Conservation (phyloP, 352 stramenopile species). For the Phytopythium helicoides region DNA sequence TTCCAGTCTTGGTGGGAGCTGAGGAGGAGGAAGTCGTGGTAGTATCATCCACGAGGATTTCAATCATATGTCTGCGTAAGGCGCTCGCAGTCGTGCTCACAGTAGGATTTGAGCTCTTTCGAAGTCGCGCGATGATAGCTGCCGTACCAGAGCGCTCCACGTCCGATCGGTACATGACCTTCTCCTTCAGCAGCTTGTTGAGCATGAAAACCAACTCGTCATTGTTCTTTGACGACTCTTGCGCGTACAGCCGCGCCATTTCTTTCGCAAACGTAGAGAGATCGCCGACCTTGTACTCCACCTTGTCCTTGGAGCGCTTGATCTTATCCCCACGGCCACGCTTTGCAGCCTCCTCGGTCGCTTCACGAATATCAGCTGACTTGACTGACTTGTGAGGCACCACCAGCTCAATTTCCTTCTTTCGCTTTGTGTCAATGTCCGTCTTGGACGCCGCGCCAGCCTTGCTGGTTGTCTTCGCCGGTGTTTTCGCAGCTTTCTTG, state of each 20-base stretch:
- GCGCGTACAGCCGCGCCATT: constrained; percentile 52
- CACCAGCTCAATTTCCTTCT: constrained; percentile 80
- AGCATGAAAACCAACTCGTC: constrained; percentile 77
- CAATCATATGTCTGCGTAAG: constrained; percentile 78
- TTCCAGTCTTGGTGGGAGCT: constrained; percentile 6
- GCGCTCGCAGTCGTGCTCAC: constrained; percentile 69
- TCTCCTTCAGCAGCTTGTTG: constrained; percentile 65
- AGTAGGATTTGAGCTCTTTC: constrained; percentile 69
- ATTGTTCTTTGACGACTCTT: constrained; percentile 77
- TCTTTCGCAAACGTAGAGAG: constrained; percentile 52
- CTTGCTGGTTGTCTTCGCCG: constrained; percentile 22
- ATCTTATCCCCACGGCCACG: constrained; percentile 51
- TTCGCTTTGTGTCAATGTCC: constrained; percentile 72
- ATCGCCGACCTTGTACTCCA: constrained; percentile 64
- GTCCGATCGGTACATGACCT: constrained; percentile 64
- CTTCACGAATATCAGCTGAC: constrained; percentile 70
- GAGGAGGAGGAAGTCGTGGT: no score
- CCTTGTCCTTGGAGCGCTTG: constrained; percentile 51
- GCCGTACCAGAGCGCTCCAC: constrained; percentile 67
- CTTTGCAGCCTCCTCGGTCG: constrained; percentile 63
- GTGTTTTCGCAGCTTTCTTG: constrained; percentile 38
- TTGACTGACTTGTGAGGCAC: constrained; percentile 78
- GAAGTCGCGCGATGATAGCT: constrained; percentile 58
- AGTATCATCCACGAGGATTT: constrained; percentile 54
- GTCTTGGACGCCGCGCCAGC: constrained; percentile 8